These are phyloP conservation scores for Celoporthe dispersa DNA, from an alignment of 2,329 filamentous ascomycete genomes.

Conservation along the genomic window DNA sequence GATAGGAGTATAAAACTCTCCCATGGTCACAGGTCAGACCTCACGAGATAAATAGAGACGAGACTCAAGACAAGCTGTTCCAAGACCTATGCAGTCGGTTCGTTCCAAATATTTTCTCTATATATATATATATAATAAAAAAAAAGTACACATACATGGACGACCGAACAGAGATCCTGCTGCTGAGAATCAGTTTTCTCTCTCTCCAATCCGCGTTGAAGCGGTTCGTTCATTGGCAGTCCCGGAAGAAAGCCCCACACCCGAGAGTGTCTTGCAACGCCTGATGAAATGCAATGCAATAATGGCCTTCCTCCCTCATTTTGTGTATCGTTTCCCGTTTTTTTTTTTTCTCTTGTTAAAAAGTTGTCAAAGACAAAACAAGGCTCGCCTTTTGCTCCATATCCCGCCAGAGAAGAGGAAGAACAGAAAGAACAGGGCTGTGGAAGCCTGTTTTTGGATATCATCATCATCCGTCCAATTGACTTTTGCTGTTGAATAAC, in stretches of 20 bases:
- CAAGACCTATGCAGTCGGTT: neutral
- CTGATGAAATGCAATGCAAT: slow-evolving; percentile 41
- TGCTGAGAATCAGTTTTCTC: neutral
- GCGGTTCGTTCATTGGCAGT: slow-evolving; percentile 38
- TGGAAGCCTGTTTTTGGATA: slow-evolving; percentile 29
- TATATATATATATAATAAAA: too few species aligned
- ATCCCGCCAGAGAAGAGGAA: slow-evolving; percentile 14
- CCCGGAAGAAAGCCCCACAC: slow-evolving; percentile 37
- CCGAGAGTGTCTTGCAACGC: slow-evolving; percentile 38
- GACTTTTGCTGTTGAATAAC: slow-evolving; percentile 31
- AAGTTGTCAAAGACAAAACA: slow-evolving; percentile 8
- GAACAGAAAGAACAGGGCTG: slow-evolving; percentile 24
- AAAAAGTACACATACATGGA: neutral
- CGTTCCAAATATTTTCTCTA: neutral
- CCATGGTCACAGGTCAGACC: neutral
- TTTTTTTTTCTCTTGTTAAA: neutral
- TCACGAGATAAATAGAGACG: neutral
- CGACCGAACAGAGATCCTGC: neutral
- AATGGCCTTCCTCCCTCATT: slow-evolving; percentile 26
- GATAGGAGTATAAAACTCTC: neutral
- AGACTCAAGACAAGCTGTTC: too few species aligned
- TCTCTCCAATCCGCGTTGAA: slow-evolving; percentile 47
- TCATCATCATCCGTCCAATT: slow-evolving; percentile 30
- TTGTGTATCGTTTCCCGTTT: neutral
- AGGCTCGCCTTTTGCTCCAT: slow-evolving; percentile 9